These are phyloP conservation scores for Aureobasidium sp. DNA, from an alignment of 2,329 filamentous ascomycete species.

Conservation along the genomic window DNA sequence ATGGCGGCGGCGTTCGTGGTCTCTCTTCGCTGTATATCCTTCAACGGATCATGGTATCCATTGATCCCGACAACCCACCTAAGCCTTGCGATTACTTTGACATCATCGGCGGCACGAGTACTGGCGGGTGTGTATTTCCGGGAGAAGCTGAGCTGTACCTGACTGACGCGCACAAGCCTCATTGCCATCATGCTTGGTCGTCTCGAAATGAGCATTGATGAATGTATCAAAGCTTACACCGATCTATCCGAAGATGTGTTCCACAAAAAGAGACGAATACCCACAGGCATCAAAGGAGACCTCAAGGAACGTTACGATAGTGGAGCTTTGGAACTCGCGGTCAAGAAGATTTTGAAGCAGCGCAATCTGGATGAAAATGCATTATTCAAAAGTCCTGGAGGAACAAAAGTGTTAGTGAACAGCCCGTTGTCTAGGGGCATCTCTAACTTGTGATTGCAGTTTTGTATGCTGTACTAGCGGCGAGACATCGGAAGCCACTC, in stretches of 20 bases:
- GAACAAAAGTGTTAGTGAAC: neutral
- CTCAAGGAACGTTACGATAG: conserved; percentile 13
- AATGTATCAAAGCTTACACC: conserved; percentile 14
- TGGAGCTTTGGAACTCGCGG: neutral
- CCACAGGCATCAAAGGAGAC: conserved; percentile 5
- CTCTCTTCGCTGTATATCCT: too few species aligned
- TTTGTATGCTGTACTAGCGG: conserved; percentile 11
- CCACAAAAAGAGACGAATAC: neutral
- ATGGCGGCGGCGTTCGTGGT: too few species aligned
- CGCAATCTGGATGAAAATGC: neutral
- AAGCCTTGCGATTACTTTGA: conserved; percentile 32
- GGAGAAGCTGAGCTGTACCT: too few species aligned
- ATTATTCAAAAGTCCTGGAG: neutral
- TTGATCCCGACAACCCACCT: neutral
- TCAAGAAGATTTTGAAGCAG: conserved; percentile 16
- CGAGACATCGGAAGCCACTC: neutral
- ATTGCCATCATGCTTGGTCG: conserved; percentile 19
- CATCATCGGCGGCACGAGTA: conserved; percentile 33
- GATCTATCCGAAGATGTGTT: neutral
- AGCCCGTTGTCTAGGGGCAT: too few species aligned
- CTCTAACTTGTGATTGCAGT: neutral
- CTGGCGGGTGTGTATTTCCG: neutral
- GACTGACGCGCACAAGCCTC: conserved; percentile 7
- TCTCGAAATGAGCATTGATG: conserved; percentile 15
- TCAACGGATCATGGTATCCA: neutral